Evolutionary conservation across 1,139 yeast species (phyloP), one percentile per base, ranked within the genome.

Genomic region (Yamadazyma oceani): DNA sequence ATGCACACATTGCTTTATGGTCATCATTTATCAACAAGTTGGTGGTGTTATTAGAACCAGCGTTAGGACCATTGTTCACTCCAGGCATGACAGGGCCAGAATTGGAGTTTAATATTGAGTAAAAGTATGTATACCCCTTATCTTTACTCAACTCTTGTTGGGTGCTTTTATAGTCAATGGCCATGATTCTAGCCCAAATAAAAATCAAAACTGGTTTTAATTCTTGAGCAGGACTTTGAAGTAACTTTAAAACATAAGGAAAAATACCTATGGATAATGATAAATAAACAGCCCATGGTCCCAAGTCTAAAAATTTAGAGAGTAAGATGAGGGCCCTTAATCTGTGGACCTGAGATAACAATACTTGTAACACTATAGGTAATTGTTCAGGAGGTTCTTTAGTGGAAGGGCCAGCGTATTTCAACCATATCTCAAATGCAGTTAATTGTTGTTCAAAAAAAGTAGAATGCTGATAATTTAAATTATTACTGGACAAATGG

Each of bases 171-270:
- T 85, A 84, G 59, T 92, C 97, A 16, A 92, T 95, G 3, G 97
- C 94, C 95, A 92, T 87, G 17, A 92, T 88, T 49, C 98, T 72
- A 0, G 97, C 96, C 99, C 99, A 92, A 41, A 92, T 92, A 52
- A 90, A 94, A 1, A 94, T 92, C 42, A 92, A 65, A 2, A 92
- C 96, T 0, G 98, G 97, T 53, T 89, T 89, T 43, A 94, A 69
- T 53, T 94, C 98, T 27, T 88, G 95, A 0, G 97, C 96, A 0
- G 98, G 97, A 43, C 95, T 85, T 57, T 92, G 98, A 26, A 92
- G 65, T 25, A 94, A 69, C 52, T 90, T 88, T 42, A 92, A 69
- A 19, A 94, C 96, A 56, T 94, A 94, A 0, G 98, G 97, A 62
- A 92, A 92, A 26, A 92, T 92, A 19, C 98, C 97, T 51, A 92